A percentile compares a stretch with the other conserved stretches of the same genome.
phyloP scores from a whole-genome alignment of 345 rosid genomes.

The Bretschneidera sinensis region DNA sequence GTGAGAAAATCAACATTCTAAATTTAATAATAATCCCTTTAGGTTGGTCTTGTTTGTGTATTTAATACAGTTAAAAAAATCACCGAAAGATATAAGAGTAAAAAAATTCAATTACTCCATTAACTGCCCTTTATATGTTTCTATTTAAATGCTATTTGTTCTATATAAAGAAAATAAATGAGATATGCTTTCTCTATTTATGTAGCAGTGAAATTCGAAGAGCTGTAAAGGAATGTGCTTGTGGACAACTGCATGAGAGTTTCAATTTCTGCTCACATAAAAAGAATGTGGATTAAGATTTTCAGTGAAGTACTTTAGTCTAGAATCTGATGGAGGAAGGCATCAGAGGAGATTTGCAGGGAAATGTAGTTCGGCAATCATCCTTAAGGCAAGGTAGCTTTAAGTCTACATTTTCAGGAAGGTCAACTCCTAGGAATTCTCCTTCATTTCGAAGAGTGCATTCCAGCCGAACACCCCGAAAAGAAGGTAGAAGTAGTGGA shows the following conservation, averaged over 20 bases:
- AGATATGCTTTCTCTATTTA: too few species aligned
- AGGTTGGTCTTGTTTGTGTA: too few species aligned
- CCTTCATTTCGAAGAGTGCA: constrained; percentile 57
- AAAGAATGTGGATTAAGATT: constrained; percentile 14
- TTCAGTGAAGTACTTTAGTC: constrained; percentile 7
- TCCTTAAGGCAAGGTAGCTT: constrained; percentile 53
- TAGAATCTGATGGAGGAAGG: constrained; percentile 57
- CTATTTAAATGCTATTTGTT: too few species aligned
- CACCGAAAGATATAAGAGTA: too few species aligned
- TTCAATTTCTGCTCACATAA: background rate
- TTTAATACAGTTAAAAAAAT: too few species aligned
- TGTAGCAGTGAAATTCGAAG: background rate
- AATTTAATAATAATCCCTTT: too few species aligned
- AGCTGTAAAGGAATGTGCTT: background rate
- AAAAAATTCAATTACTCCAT: too few species aligned
- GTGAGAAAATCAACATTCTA: too few species aligned
- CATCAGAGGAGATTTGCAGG: constrained; percentile 16
- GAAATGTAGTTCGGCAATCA: constrained; percentile 27
- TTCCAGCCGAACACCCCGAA: constrained; percentile 76
- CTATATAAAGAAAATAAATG: too few species aligned
- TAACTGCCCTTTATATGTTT: too few species aligned
- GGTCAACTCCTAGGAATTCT: constrained; percentile 66
- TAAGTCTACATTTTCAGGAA: constrained; percentile 70
- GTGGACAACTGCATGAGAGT: background rate
- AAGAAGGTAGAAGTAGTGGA: constrained; percentile 61